Evolutionary conservation across 2,329 filamentous ascomycete species (phyloP), one percentile per base, ranked within the genome.

Genomic region (Paraphaeosphaeria minitans): DNA sequence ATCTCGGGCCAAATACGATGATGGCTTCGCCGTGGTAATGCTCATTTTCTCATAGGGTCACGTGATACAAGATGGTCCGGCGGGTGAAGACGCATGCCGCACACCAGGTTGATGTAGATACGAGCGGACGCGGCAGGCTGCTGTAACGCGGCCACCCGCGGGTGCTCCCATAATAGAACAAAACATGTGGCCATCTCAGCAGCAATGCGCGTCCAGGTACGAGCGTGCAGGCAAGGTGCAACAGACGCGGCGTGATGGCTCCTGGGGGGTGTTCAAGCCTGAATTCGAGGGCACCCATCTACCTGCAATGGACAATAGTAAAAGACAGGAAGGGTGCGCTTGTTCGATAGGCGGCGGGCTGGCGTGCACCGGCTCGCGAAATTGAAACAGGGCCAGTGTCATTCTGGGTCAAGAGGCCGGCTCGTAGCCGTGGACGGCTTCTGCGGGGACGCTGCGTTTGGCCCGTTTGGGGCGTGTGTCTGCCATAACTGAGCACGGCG

Each of bases 1-100:
- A 87, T 97, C 6, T 83, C 93, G 51, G 83, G 84, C n/a, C 68
- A 70, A 59, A 69, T 76, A 19, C 69, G 69, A 54, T 75, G 46
- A 62, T 46, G 41, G 19, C 16, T 51, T 72, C 59, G 64, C 14
- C 39, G 53, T 55, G 59, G 42, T 37, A 5, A 16, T 33, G 24
- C 24, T 47, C 8, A 14, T 2, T 12, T 16, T 8, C 27, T 29
- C 29, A 31, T 16, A 33, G 2, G 27, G 27, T 48, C 46, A 46
- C 46, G 31, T 53, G 35, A 48, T 35, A 46, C 53, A 19, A 39
- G 27, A 47, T 35, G 6, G 29, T 31, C 29, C 9, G 9, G 9
- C 10, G 29, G 29, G 29, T 31, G 35, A 29, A 3, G 27, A 21
- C 13, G 19, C 48, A 53, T 53, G 43, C 22, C 27, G 48, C 13